Evolutionary conservation across 108 stramenopile species (phyloP), one percentile per base, ranked within the genome.

Genomic region (Bacterosira constricta): DNA sequence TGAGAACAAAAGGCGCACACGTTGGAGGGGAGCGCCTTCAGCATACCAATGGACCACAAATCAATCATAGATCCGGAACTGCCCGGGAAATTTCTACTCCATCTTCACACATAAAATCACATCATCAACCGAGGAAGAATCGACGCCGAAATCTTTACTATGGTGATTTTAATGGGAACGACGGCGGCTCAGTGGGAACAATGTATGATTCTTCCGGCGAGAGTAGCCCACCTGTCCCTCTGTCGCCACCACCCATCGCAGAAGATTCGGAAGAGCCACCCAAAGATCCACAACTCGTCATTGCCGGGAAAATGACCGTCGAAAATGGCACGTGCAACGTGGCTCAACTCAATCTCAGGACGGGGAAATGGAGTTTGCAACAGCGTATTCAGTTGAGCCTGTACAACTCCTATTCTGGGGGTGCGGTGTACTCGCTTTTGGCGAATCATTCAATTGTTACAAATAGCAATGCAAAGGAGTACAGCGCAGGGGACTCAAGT

Each of bases 321-420:
- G 90, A 84, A 50, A 86, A 91, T 51, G 86, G 78, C 1, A 77
- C 86, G 36, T 94, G 93, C 71, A 94, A 94, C 54, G 86, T 94
- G 63, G 93, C 88, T 6, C 88, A 94, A 66, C 77, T 84, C 55
- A 82, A 90, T 69, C 73, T 94, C 25, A 73, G 77, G 60, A 81
- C 77, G 17, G 77, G 83, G 7, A 65, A 86, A 50, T 94, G 93
- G 93, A 91, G 87, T 58, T 55, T 90, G 26, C 73, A 69, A 29
- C 86, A 91, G 60, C 74, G 93, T 4, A 90, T 94, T 54, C 93
- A 91, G 66, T 82, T 94, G 34, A 85, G 82, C 47, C 75, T 91
- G 6, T 94, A 94, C 73, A 94, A 90, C 65, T 91, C 90, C 2
- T 94, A 94, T 63, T 88, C 87, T 23, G 93, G 93, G 20, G 93